A percentile compares a stretch with the other conserved stretches of the same genome.
Conservation (phyloP, 768 basidiomycete species). For the Cystofilobasidium capitatum region DNA sequence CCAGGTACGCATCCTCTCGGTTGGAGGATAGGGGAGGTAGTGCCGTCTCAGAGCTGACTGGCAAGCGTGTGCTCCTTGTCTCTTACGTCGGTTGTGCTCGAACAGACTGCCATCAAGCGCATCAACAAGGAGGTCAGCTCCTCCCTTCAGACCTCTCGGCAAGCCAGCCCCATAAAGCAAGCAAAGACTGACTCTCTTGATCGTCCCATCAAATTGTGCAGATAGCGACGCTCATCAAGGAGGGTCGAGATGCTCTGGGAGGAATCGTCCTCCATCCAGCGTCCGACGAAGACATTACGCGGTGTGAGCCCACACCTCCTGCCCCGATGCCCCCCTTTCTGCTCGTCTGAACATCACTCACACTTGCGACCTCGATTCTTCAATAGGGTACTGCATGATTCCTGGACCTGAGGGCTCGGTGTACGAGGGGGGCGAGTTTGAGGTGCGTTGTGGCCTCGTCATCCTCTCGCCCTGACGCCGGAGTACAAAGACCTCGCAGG, state of each 20-base stretch:
- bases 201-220: background rate
- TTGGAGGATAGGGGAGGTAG: too few species aligned
- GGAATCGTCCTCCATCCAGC: constrained; percentile 21
- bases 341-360: background rate
- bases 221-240: constrained; percentile 18
- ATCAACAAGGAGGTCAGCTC: constrained; percentile 24
- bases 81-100: too few species aligned
- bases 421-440: constrained; percentile 24
- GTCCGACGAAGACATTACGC: constrained; percentile 13
- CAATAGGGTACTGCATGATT: constrained; percentile 16
- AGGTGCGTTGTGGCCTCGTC: constrained; percentile 12
- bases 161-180: too few species aligned
- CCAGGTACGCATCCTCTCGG: too few species aligned
- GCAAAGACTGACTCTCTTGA: background rate
- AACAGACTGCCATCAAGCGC: constrained; percentile 21
- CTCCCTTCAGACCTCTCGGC: background rate
- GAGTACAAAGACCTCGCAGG: too few species aligned
- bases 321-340: too few species aligned
- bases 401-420: constrained; percentile 25
- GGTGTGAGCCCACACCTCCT: too few species aligned
- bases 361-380: background rate
- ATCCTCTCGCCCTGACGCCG: too few species aligned
- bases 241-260: constrained; percentile 12
- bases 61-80: background rate
- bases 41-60: background rate